phyloP scores from a whole-genome alignment of 495 filamentous ascomycete species.

The Trichoderma virens region DNA sequence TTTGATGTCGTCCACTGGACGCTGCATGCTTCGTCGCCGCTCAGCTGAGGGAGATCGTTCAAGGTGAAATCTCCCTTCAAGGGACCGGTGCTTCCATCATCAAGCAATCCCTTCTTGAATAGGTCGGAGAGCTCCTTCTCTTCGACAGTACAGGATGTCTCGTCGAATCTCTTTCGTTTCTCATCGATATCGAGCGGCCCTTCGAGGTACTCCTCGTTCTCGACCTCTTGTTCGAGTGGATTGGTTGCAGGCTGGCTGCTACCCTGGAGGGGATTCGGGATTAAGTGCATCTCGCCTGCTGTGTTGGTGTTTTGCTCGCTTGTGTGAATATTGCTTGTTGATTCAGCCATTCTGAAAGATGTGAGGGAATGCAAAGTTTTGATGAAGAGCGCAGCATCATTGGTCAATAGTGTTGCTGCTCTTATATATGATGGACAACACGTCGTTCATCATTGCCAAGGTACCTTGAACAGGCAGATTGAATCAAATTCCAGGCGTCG shows the following conservation, averaged over 20 bases:
- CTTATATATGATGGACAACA: too few relatives aligned
- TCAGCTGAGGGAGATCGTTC: background rate
- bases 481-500: background rate
- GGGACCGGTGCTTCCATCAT: background rate
- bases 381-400: too few relatives aligned
- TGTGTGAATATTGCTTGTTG: background rate
- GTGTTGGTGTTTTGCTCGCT: background rate
- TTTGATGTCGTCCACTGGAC: background rate
- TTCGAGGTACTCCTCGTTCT: background rate
- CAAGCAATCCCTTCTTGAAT: background rate
- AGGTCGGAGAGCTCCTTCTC: background rate
- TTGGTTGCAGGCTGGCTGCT: background rate
- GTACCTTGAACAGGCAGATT: background rate
- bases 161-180: background rate
- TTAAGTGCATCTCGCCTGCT: background rate
- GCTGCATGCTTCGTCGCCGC: background rate
- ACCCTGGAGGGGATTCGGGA: background rate
- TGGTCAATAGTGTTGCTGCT: too few relatives aligned
- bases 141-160: background rate
- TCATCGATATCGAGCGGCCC: background rate
- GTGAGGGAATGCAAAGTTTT: too few relatives aligned
- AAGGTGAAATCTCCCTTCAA: background rate
- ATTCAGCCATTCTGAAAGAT: background rate
- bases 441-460: background rate
- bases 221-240: background rate